Conservation (phyloP, 1,284 basidiomycete genomes). For the Puccinia novopanici region DNA sequence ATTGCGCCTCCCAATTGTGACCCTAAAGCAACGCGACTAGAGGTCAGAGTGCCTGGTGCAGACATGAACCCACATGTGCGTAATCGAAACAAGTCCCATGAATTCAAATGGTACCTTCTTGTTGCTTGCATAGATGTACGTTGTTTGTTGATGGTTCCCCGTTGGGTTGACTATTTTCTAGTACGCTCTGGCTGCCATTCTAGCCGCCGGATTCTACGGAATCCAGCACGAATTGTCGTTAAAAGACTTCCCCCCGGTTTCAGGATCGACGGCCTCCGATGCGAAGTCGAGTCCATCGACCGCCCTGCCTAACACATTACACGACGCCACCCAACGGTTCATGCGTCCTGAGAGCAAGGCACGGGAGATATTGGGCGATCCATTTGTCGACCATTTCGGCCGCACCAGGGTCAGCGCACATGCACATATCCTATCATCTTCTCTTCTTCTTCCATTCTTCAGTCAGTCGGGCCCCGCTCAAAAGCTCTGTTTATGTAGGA, state of each 20-base stretch:
- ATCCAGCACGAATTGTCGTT: conserved; percentile 20
- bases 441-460: neutral
- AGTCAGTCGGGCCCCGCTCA: too few relatives aligned
- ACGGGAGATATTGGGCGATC: conserved; percentile 25
- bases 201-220: conserved; percentile 41
- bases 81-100: neutral
- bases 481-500: conserved; percentile 6
- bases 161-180: neutral
- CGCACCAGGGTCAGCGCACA: conserved; percentile 24
- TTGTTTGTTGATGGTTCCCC: neutral
- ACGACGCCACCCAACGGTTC: conserved; percentile 38
- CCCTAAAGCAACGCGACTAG: conserved; percentile 42
- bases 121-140: neutral
- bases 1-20: conserved; percentile 48
- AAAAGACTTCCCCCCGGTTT: conserved; percentile 20
- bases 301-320: conserved; percentile 35
- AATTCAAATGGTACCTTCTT: neutral
- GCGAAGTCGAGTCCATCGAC: neutral
- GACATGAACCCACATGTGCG: conserved; percentile 51
- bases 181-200: conserved; percentile 44
- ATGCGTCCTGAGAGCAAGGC: conserved; percentile 46
- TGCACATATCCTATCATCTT: neutral
- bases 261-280: neutral
- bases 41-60: conserved; percentile 43
- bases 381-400: conserved; percentile 47